Evolutionary conservation across 768 basidiomycete genomes (phyloP).

Genomic region (Termitomyces sp.): DNA sequence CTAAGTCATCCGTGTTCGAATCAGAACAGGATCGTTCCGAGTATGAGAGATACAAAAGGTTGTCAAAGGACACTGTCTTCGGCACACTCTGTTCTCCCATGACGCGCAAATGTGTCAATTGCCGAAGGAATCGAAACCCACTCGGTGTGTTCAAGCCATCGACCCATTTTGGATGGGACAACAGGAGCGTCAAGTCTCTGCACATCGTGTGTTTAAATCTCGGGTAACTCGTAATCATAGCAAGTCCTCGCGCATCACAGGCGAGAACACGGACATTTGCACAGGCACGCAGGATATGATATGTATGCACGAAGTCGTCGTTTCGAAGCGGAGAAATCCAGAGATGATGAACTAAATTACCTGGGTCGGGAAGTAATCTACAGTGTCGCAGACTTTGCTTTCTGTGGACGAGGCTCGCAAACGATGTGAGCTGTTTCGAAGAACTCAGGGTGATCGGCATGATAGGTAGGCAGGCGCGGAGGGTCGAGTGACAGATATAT

Average conservation of each 20-base stretch:
- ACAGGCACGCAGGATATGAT: conserved; percentile 24
- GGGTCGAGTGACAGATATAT: conserved; percentile 22
- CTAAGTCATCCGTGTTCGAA: conserved; percentile 1
- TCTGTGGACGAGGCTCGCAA: conserved; percentile 14
- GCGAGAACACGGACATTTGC: conserved; percentile 25
- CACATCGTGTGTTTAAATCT: conserved; percentile 23
- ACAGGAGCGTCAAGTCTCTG: conserved; percentile 26
- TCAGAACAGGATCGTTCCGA: conserved; percentile 9
- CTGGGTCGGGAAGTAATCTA: conserved; percentile 5
- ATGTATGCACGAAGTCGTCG: conserved; percentile 12
- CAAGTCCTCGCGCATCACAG: conserved; percentile 23
- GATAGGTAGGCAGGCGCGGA: conserved; percentile 27
- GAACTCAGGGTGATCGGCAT: conserved; percentile 28
- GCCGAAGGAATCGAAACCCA: conserved; percentile 23
- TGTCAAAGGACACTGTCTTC: conserved; percentile 12
- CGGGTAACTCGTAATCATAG: conserved; percentile 13
- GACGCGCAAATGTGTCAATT: conserved; percentile 29
- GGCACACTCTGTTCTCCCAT: conserved; percentile 24
- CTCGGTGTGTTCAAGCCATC: conserved; percentile 15
- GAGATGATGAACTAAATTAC: conserved; percentile 21
- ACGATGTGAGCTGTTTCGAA: conserved; percentile 25
- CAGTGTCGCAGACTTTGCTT: conserved; percentile 9
- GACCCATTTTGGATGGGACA: conserved; percentile 20
- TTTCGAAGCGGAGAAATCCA: conserved; percentile 28
- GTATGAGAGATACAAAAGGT: conserved; percentile 28